Conservation (phyloP, 306 rosid species). For the peach (Prunus persica) region Prunus_persica_NCBIv2 NC_034010.1:28239001-28239500, state of each 20-base stretch:
- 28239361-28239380: conserved; percentile 81
- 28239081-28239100: conserved; percentile 30
- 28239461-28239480: conserved; percentile 23
- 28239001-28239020: conserved; percentile 65
- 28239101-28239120: conserved; percentile 22
- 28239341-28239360: conserved; percentile 39
- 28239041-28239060: conserved; percentile 82
- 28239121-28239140: conserved; percentile 36
- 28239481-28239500: conserved; percentile 18
- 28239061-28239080: conserved; percentile 35
- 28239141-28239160: conserved; percentile 59
- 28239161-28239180: conserved; percentile 62
- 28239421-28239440: conserved; percentile 61
- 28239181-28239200: conserved; percentile 50
- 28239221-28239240: conserved; percentile 56
- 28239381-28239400: conserved; percentile 68
- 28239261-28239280: conserved; percentile 10
- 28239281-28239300: not conserved
- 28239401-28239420: conserved; percentile 94
- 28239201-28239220: conserved; percentile 53
- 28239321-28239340: conserved; percentile 35
- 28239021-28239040: conserved; percentile 57
- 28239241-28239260: conserved; percentile 21
- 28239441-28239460: conserved; percentile 28
- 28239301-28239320: conserved; percentile 35